These are phyloP conservation scores for Linnemannia exigua DNA, from an alignment of 192 early-diverging fungal genomes.

Conservation along the genomic window DNA sequence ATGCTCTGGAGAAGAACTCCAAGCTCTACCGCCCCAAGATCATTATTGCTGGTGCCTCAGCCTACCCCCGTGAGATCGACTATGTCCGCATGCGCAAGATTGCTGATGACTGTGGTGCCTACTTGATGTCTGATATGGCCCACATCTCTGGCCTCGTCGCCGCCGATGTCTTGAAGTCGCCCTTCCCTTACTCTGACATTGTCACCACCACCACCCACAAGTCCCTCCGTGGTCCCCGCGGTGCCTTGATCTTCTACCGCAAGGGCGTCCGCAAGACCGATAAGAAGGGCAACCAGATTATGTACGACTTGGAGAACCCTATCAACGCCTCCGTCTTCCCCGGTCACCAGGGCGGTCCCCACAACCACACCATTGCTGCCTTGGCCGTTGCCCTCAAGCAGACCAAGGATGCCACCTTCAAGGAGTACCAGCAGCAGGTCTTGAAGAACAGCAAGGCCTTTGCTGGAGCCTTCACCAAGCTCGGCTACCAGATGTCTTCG, in stretches of 20 bases:
- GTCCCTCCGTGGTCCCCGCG: constrained; percentile 97
- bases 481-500: constrained; percentile 87
- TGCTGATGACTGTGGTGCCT: constrained; percentile 85
- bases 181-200: constrained; percentile 95
- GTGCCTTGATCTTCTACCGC: constrained; percentile 99
- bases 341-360: constrained; percentile 98
- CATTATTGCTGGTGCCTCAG: constrained; percentile 95
- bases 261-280: constrained; percentile 89
- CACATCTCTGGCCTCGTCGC: constrained; percentile 94
- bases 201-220: constrained; percentile 99
- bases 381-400: constrained; percentile 96
- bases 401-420: constrained; percentile 87
- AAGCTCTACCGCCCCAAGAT: constrained; percentile 95
- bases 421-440: constrained; percentile 93
- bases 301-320: constrained; percentile 93
- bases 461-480: constrained; percentile 79
- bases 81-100: constrained; percentile 91
- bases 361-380: constrained; percentile 99
- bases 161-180: constrained; percentile 87
- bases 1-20: constrained; percentile 85
- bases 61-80: constrained; percentile 96
- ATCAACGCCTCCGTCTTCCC: constrained; percentile 99
- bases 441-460: constrained; percentile 92
- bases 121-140: constrained; percentile 98
- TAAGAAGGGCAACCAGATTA: constrained; percentile 91